These are phyloP conservation scores for Aquilaria yunnanensis DNA, from an alignment of 345 rosid species.

Conservation along the genomic window DNA sequence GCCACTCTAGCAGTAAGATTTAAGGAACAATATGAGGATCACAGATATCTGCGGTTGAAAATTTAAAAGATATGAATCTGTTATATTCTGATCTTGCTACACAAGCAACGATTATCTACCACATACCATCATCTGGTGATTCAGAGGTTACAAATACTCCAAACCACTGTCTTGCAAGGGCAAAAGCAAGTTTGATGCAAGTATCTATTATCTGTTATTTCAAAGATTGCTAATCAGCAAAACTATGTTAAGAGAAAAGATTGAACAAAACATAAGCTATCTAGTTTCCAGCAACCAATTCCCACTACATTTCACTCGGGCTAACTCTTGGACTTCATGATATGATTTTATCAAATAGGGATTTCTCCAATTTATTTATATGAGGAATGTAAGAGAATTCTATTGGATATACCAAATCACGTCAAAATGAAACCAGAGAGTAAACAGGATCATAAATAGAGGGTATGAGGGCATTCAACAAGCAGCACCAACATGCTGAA, in stretches of 20 bases:
- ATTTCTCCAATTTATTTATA: too few relatives aligned
- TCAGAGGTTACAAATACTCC: slow-evolving; percentile 80
- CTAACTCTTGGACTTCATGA: too few relatives aligned
- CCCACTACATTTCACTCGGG: too few relatives aligned
- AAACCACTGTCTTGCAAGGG: slow-evolving; percentile 98
- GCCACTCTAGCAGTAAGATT: slow-evolving; percentile 67
- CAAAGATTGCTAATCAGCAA: slow-evolving; percentile 23
- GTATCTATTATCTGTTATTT: slow-evolving; percentile 75
- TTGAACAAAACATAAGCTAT: too few relatives aligned
- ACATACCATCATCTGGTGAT: slow-evolving; percentile 83
- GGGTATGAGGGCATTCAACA: too few relatives aligned
- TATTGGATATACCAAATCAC: too few relatives aligned
- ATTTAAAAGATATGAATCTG: background rate
- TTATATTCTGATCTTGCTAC: slow-evolving; percentile 11
- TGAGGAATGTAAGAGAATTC: too few relatives aligned
- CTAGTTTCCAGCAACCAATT: too few relatives aligned
- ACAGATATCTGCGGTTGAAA: background rate
- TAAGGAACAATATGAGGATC: slow-evolving; percentile 11
- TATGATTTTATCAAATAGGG: too few relatives aligned
- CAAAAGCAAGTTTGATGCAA: slow-evolving; percentile 79
- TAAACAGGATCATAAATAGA: too few relatives aligned
- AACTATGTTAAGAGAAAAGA: slow-evolving; percentile 7
- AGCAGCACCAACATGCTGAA: too few relatives aligned
- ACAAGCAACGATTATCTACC: slow-evolving; percentile 17
- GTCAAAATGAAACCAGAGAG: too few relatives aligned